Conservation (phyloP, 441 rosid genomes). For the Erodium trifolium region DNA sequence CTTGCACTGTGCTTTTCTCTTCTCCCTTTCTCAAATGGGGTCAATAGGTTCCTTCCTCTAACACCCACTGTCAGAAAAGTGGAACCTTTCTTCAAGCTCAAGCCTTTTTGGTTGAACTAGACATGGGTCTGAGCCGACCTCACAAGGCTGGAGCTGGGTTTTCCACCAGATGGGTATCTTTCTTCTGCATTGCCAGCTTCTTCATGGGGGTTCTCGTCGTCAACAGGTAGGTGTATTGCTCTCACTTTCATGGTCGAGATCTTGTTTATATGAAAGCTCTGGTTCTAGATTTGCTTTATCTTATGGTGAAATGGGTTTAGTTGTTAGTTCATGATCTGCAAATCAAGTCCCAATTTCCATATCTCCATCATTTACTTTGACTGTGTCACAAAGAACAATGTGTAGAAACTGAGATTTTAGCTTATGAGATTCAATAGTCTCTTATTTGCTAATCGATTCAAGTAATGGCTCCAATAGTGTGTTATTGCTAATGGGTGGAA, state of each 20-base stretch:
- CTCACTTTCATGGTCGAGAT: constrained; percentile 24
- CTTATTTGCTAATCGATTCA: not conserved
- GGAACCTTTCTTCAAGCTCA: constrained; percentile 29
- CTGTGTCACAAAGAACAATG: not conserved
- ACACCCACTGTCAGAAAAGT: constrained; percentile 18
- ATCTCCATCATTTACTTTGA: not conserved
- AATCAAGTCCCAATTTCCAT: not conserved
- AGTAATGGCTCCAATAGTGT: not conserved
- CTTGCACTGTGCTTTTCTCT: not conserved
- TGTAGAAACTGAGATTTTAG: not conserved
- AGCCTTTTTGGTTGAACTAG: constrained; percentile 18
- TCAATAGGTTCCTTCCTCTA: constrained; percentile 27
- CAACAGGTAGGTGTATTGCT: constrained; percentile 47
- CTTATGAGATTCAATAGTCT: not conserved
- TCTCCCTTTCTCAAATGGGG: constrained; percentile 24
- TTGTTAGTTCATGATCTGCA: not conserved
- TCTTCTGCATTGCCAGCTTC: constrained; percentile 86
- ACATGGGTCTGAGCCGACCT: constrained; percentile 72
- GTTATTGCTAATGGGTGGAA: constrained; percentile 6
- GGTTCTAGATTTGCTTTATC: constrained; percentile 19
- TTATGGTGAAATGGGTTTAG: not conserved
- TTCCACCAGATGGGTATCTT: constrained; percentile 69
- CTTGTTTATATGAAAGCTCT: constrained; percentile 26
- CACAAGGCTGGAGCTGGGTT: constrained; percentile 63
- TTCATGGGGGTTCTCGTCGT: constrained; percentile 76